phyloP scores from a whole-genome alignment of 768 basidiomycete species.

The Boletus tomentosulus region DNA sequence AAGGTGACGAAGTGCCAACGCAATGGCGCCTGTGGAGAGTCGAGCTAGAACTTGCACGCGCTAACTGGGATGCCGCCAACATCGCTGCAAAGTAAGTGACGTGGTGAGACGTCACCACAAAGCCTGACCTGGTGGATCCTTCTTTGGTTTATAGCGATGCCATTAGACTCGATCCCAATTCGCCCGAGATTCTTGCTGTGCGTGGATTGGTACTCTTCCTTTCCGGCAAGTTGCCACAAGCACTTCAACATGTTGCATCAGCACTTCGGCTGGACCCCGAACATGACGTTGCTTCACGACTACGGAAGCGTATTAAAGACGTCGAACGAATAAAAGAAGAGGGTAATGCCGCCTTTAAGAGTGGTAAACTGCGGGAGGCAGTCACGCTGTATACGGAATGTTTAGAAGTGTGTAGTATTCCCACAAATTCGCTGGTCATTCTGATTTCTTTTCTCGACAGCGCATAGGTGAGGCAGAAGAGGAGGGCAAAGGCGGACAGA shows the following conservation, averaged over 20 bases:
- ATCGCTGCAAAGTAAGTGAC: constrained; percentile 65
- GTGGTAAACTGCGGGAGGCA: constrained; percentile 54
- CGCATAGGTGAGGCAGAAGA: constrained; percentile 62
- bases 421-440: neutral
- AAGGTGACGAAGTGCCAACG: constrained; percentile 68
- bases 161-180: constrained; percentile 63
- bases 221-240: constrained; percentile 62
- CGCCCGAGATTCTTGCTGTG: constrained; percentile 74
- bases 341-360: constrained; percentile 75
- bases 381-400: constrained; percentile 66
- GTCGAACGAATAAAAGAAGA: constrained; percentile 83
- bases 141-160: constrained; percentile 52
- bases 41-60: constrained; percentile 70
- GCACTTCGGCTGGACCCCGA: constrained; percentile 79
- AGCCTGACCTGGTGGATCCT: constrained; percentile 3
- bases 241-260: constrained; percentile 63
- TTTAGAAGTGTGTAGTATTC: constrained; percentile 48
- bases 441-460: constrained; percentile 31
- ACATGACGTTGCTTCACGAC: constrained; percentile 60
- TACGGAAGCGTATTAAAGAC: constrained; percentile 77
- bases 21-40: constrained; percentile 82
- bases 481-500: constrained; percentile 76
- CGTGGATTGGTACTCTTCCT: constrained; percentile 80
- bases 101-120: neutral
- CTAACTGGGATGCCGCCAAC: constrained; percentile 70